Conservation (phyloP, 768 basidiomycete genomes). For the Cystofilobasidium capitatum region DNA sequence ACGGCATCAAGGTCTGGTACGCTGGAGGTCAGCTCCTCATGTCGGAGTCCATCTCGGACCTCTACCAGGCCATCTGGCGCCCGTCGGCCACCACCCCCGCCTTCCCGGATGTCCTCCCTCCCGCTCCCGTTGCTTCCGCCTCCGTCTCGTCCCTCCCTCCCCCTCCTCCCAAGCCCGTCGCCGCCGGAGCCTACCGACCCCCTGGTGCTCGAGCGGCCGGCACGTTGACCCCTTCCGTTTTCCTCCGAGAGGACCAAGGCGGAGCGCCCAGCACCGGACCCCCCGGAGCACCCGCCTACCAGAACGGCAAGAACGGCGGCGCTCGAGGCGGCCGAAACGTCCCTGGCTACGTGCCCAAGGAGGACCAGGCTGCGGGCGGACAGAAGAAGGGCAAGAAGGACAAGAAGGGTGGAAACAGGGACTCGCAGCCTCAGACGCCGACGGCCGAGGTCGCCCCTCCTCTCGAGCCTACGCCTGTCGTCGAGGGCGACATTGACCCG, state of each 20-base stretch:
- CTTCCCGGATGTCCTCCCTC: slow-evolving; percentile 59
- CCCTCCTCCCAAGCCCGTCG: slow-evolving; percentile 48
- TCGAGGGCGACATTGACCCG: slow-evolving; percentile 51
- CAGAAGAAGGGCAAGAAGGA: slow-evolving; percentile 33
- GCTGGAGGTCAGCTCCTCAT: slow-evolving; percentile 81
- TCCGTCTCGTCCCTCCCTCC: slow-evolving; percentile 44
- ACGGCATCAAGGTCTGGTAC: slow-evolving; percentile 93
- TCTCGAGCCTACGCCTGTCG: not conserved
- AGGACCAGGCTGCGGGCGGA: slow-evolving; percentile 42
- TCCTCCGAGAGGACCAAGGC: slow-evolving; percentile 85
- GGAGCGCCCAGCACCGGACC: slow-evolving; percentile 42
- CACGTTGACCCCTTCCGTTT: slow-evolving; percentile 73
- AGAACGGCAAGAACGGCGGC: slow-evolving; percentile 37
- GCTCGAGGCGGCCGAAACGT: slow-evolving; percentile 32
- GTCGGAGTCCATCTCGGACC: slow-evolving; percentile 68
- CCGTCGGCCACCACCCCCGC: slow-evolving; percentile 56
- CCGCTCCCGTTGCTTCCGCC: slow-evolving; percentile 56
- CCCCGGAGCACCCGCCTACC: slow-evolving; percentile 30
- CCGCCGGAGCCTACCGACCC: slow-evolving; percentile 72
- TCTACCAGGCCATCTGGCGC: slow-evolving; percentile 81
- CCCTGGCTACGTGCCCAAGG: slow-evolving; percentile 41
- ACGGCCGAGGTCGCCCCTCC: slow-evolving; percentile 3
- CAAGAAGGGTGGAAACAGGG: slow-evolving; percentile 23
- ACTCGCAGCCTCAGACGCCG: slow-evolving; percentile 2
- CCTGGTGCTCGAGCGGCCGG: slow-evolving; percentile 71